Base-by-base conservation (phyloP, 441 rosid genomes). In the Theobroma grandiflorum region DNA sequence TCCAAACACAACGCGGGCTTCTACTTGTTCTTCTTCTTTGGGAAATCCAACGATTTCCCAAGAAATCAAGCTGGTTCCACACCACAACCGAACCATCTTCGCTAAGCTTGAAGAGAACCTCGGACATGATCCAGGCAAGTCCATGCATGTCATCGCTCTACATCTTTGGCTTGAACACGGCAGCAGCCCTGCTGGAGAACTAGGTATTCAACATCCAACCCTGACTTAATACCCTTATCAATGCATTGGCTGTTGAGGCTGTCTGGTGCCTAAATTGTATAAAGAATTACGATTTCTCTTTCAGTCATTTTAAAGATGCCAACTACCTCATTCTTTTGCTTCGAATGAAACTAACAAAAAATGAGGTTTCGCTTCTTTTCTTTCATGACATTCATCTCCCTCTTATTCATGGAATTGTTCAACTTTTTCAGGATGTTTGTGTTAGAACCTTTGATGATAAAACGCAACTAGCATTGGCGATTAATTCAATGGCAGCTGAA, bases 91-190 rank as follows among this genome's bases (percentile, higher is more conserved):
- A 50, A 1, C 12, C 0, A 86, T 93, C 22, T 93, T 88, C 82
- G 4, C 75, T 2, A 83, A 90, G 79, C 92, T 94, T 3, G 87
- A 86, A 45, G 3, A 82, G 57, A 37, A 6, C 52, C 89, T 92
- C 22, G 22, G 79, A 37, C 90, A 90, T n/a, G 87, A 89, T 75
- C 86, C 86, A 4, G 22, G 4, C 8, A 79, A 89, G 59, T 90
- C 97, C 6, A 62, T 85, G 78, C 91, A 88, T 2, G 86, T 92
- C 70, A 83, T 26, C 31, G 93, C 88, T 2, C 69, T 93, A 3
- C 80, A 88, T 84, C 45, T 94, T 26, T 92, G 86, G 91, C 89
- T 94, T 2, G 97, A 94, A 80, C 78, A 75, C 11, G 58, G 71
- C 3, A 26, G 31, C 31, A 26, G 31, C 31, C 31, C 31, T 37